Evolutionary conservation across 208 protist genomes (phyloP).

Genomic region (Phytomonas francai): DNA sequence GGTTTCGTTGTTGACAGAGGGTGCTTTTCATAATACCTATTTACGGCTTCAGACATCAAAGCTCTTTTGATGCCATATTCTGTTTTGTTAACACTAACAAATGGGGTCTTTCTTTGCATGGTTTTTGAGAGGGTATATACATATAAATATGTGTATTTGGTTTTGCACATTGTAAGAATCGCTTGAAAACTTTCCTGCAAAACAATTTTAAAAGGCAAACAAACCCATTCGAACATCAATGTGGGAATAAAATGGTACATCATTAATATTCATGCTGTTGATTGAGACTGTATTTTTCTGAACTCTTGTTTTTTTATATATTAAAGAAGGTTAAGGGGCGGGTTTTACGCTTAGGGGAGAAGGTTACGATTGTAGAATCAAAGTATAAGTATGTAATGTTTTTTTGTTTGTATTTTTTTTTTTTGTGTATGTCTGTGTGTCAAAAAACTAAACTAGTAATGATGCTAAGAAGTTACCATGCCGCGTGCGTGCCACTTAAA

Average conservation of each 20-base stretch:
- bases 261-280: background rate
- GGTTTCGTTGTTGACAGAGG: background rate
- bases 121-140: background rate
- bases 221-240: background rate
- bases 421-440: background rate
- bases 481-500: background rate
- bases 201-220: background rate
- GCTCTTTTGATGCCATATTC: background rate
- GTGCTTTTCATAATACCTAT: background rate
- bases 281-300: background rate
- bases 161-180: background rate
- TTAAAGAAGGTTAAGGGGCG: background rate
- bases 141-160: background rate
- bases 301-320: background rate
- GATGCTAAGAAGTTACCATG: background rate
- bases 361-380: background rate
- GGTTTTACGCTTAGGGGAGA: background rate
- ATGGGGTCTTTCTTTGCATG: background rate
- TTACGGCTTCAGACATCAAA: background rate
- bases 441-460: background rate
- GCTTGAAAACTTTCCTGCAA: background rate
- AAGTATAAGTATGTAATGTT: background rate
- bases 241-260: background rate
- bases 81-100: background rate
- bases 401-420: slow-evolving; percentile 12